Evolutionary conservation across 495 filamentous ascomycete species (phyloP).

Genomic region (Letharia lupina): DNA sequence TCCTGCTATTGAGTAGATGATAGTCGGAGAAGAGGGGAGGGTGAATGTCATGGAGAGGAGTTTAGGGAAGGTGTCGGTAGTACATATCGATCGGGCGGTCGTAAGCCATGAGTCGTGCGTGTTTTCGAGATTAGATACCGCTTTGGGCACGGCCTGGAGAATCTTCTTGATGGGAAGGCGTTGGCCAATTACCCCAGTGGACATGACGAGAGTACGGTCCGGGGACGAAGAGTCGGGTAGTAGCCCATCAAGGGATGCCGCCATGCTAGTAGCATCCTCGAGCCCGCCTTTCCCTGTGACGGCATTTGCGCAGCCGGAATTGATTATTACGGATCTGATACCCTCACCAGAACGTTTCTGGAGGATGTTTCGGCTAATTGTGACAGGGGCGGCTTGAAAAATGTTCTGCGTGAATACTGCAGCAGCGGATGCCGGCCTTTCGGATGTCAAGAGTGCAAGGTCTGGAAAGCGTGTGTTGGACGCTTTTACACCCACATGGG

Average conservation of each 20-base stretch:
- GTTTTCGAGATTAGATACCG: slow-evolving; percentile 56
- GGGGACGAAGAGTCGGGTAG: slow-evolving; percentile 28
- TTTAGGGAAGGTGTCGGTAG: slow-evolving; percentile 98
- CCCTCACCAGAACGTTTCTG: slow-evolving; percentile 56
- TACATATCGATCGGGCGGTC: slow-evolving; percentile 90
- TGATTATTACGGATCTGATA: slow-evolving; percentile 77
- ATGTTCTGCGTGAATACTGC: slow-evolving; percentile 98
- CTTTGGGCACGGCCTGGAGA: slow-evolving; percentile 67
- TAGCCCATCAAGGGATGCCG: slow-evolving; percentile 56
- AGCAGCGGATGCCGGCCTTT: slow-evolving; percentile 80
- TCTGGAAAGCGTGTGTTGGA: slow-evolving; percentile 83
- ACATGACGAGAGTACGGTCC: slow-evolving; percentile 81
- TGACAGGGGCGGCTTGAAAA: slow-evolving; percentile 93
- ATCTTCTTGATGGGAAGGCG: slow-evolving; percentile 89
- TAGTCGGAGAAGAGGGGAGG: slow-evolving; percentile 69
- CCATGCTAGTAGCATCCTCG: slow-evolving; percentile 85
- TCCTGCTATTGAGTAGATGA: slow-evolving; percentile 75
- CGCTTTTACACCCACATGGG: slow-evolving; percentile 89
- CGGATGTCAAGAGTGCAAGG: slow-evolving; percentile 79
- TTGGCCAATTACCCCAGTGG: slow-evolving; percentile 96
- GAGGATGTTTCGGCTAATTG: slow-evolving; percentile 66
- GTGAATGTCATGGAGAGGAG: slow-evolving; percentile 76
- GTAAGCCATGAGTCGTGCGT: slow-evolving; percentile 75
- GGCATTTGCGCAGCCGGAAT: slow-evolving; percentile 95
- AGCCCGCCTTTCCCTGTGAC: slow-evolving; percentile 88